Conservation (phyloP, 495 filamentous ascomycete species). For the Usnea hakonensis region DNA sequence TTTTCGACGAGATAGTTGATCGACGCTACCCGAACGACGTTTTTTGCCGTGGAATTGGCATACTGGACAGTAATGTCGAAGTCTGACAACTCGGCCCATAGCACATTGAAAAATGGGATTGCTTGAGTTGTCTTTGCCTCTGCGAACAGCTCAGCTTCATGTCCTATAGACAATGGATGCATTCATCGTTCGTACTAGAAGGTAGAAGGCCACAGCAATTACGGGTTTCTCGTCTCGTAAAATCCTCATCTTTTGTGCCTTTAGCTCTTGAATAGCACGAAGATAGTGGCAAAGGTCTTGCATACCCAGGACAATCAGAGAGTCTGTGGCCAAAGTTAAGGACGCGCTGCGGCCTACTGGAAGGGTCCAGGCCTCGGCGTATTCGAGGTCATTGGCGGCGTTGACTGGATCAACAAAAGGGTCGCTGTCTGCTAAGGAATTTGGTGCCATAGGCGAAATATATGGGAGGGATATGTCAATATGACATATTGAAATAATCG, state of each 20-base stretch:
- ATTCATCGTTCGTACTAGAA: slow-evolving; percentile 25
- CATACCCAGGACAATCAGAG: slow-evolving; percentile 56
- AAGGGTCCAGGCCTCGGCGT: slow-evolving; percentile 37
- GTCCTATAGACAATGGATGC: background rate
- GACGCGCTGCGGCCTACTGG: slow-evolving; percentile 52
- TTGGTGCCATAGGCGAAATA: slow-evolving; percentile 28
- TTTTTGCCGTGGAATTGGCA: slow-evolving; percentile 50
- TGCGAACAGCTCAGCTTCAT: slow-evolving; percentile 23
- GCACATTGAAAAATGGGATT: slow-evolving; percentile 75
- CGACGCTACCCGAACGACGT: slow-evolving; percentile 48
- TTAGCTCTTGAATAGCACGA: background rate
- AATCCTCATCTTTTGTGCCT: slow-evolving; percentile 37
- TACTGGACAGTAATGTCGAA: slow-evolving; percentile 68
- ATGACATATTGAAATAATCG: background rate
- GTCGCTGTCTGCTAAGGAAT: slow-evolving; percentile 22
- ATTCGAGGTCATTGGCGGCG: background rate
- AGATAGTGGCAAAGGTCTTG: background rate
- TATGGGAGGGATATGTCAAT: background rate
- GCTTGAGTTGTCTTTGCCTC: slow-evolving; percentile 37
- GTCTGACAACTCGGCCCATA: slow-evolving; percentile 63
- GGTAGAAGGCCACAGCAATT: slow-evolving; percentile 43
- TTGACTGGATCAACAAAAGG: slow-evolving; percentile 36
- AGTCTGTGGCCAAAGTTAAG: slow-evolving; percentile 55
- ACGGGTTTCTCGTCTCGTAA: slow-evolving; percentile 30
- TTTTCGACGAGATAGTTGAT: slow-evolving; percentile 55